These are phyloP conservation scores for Gastrolobium bilobum DNA, from an alignment of 306 rosid genomes.

Conservation along the genomic window DNA sequence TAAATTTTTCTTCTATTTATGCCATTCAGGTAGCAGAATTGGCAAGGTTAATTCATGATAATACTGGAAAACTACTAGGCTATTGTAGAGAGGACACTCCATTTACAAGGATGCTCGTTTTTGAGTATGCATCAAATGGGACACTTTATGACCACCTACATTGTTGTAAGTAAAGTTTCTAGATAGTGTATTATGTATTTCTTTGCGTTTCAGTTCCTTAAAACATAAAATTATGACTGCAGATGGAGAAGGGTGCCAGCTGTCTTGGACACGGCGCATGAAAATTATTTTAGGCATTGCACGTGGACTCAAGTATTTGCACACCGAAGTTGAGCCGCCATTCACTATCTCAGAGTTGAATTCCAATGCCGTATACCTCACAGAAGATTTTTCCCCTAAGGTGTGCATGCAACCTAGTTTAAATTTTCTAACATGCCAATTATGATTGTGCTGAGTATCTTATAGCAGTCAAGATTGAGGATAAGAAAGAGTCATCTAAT, in stretches of 20 bases:
- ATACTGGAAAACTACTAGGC: slow-evolving; percentile 85
- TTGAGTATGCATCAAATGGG: slow-evolving; percentile 96
- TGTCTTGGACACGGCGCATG: slow-evolving; percentile 97
- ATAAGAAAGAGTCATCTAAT: slow-evolving; percentile 19
- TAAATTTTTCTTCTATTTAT: slow-evolving; percentile 32
- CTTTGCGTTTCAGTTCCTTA: slow-evolving; percentile 38
- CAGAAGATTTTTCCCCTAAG: slow-evolving; percentile 97
- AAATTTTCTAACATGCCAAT: slow-evolving; percentile 1
- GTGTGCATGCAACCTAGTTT: slow-evolving; percentile 50
- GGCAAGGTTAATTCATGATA: slow-evolving; percentile 82
- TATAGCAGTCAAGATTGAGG: slow-evolving; percentile 23
- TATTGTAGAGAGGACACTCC: slow-evolving; percentile 88
- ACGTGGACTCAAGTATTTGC: slow-evolving; percentile 88
- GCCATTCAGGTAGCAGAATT: slow-evolving; percentile 81
- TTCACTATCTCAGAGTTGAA: slow-evolving; percentile 88
- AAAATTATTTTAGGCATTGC: slow-evolving; percentile 89
- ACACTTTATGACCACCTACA: slow-evolving; percentile 93
- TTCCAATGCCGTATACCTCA: slow-evolving; percentile 92
- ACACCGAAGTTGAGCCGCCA: slow-evolving; percentile 88
- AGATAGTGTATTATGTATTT: background rate
- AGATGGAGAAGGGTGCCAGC: slow-evolving; percentile 90
- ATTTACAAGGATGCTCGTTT: slow-evolving; percentile 94
- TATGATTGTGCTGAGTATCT: slow-evolving; percentile 32
- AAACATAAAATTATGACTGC: slow-evolving; percentile 42
- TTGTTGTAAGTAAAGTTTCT: slow-evolving; percentile 74